Percentiles rank a stretch among this genome's conserved stretches.
These are phyloP conservation scores for Arthrobotrys iridis DNA, from an alignment of 2,329 filamentous ascomycete species.

Conservation along the genomic window DNA sequence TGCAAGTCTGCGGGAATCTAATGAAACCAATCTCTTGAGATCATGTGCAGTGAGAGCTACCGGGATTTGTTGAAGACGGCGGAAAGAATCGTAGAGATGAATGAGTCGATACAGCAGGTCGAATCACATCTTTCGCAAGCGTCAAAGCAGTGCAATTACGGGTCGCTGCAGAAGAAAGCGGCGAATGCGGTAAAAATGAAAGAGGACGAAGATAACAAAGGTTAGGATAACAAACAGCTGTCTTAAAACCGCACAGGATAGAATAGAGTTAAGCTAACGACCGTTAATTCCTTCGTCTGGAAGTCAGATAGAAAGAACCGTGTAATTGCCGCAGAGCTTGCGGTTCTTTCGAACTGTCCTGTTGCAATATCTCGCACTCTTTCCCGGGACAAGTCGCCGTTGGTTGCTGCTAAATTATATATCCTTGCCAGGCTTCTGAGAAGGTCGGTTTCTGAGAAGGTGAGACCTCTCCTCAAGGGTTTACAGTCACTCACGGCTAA, in stretches of 20 bases:
- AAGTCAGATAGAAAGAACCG: conserved; percentile 62
- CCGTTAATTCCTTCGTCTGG: conserved; percentile 28
- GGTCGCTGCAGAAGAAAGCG: conserved; percentile 67
- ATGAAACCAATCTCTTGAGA: conserved; percentile 17
- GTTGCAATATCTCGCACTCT: conserved; percentile 67
- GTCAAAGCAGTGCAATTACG: conserved; percentile 70
- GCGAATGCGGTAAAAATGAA: conserved; percentile 62
- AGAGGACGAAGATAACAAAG: conserved; percentile 60
- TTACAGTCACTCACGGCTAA: background rate
- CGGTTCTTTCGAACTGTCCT: conserved; percentile 69
- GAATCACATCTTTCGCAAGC: conserved; percentile 69
- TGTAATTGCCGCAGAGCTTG: conserved; percentile 68
- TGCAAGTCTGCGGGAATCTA: conserved; percentile 32
- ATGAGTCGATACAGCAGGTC: conserved; percentile 69
- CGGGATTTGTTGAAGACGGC: conserved; percentile 73
- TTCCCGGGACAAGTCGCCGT: conserved; percentile 65
- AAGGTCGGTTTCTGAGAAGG: conserved; percentile 58
- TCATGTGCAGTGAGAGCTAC: conserved; percentile 68
- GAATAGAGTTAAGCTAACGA: background rate
- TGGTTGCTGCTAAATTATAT: conserved; percentile 68
- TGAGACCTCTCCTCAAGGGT: conserved; percentile 13
- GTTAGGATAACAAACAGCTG: conserved; percentile 55
- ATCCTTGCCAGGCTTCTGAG: conserved; percentile 57
- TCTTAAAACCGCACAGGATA: conserved; percentile 10
- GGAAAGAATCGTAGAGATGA: conserved; percentile 74